Percentiles rank a stretch among this genome's conserved stretches.
These are phyloP conservation scores for Melanopsichium pennsylvanicum DNA, from an alignment of 1,284 basidiomycete species.

Conservation along the genomic window DNA sequence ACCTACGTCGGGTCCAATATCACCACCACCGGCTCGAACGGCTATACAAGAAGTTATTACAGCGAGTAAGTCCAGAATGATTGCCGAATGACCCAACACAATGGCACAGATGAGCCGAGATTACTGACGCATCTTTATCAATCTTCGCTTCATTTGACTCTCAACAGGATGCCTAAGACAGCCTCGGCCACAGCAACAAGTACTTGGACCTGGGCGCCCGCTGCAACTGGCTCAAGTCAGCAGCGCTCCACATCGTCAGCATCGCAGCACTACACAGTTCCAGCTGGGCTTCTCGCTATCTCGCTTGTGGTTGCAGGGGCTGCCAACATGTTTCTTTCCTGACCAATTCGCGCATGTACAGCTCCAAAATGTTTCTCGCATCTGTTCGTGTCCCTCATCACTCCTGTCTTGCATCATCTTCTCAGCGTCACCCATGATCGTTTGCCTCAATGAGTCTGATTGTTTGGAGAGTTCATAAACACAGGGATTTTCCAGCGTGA, in stretches of 20 bases:
- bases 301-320: slow-evolving; percentile 5
- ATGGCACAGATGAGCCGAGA: too few relatives aligned
- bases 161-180: slow-evolving; percentile 10
- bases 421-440: background rate
- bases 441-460: too few relatives aligned
- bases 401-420: background rate
- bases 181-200: background rate
- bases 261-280: slow-evolving; percentile 5
- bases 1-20: slow-evolving; percentile 23
- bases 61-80: slow-evolving; percentile 19
- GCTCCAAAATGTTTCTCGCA: too few relatives aligned
- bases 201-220: slow-evolving; percentile 16
- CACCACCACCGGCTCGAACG: slow-evolving; percentile 20
- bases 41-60: slow-evolving; percentile 15
- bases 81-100: too few relatives aligned
- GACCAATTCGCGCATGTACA: too few relatives aligned
- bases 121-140: too few relatives aligned
- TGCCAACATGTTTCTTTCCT: slow-evolving; percentile 2
- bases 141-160: too few relatives aligned
- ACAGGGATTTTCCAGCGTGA: too few relatives aligned
- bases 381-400: background rate
- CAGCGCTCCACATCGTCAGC: slow-evolving; percentile 15
- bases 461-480: too few relatives aligned
- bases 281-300: slow-evolving; percentile 6
- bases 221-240: slow-evolving; percentile 9